phyloP scores from a whole-genome alignment of 2,329 filamentous ascomycete genomes.

The Berkeleyomyces rouxiae region DNA sequence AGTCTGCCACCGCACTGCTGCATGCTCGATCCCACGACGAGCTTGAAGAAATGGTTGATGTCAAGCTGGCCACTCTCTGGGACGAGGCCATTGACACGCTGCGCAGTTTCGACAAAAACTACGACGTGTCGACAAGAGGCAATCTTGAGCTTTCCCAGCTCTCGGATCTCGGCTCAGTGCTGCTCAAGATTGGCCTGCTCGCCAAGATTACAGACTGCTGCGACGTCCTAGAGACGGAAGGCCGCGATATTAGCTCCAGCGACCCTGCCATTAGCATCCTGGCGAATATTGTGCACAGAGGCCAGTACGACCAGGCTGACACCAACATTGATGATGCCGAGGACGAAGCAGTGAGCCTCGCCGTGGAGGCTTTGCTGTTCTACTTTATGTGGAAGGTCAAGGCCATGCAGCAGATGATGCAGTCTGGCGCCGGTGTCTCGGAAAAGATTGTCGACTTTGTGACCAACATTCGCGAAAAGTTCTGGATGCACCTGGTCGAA shows the following conservation, averaged over 20 bases:
- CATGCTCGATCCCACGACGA: constrained; percentile 79
- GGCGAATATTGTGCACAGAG: constrained; percentile 55
- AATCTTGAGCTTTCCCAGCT: constrained; percentile 50
- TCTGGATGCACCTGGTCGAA: constrained; percentile 47
- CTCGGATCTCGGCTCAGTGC: constrained; percentile 52
- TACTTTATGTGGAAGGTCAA: constrained; percentile 93
- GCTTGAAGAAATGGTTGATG: constrained; percentile 68
- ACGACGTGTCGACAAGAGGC: constrained; percentile 54
- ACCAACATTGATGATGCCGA: constrained; percentile 60
- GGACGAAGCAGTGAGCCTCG: constrained; percentile 58
- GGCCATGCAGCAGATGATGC: constrained; percentile 37
- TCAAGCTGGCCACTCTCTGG: constrained; percentile 69
- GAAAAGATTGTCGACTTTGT: constrained; percentile 43
- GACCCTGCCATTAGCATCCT: constrained; percentile 50
- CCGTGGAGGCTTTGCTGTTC: constrained; percentile 61
- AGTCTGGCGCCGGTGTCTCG: constrained; percentile 37
- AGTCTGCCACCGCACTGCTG: constrained; percentile 66
- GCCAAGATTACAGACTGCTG: constrained; percentile 64
- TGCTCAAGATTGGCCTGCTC: constrained; percentile 67
- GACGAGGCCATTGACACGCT: constrained; percentile 65
- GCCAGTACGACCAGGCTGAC: constrained; percentile 50
- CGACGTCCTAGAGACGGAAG: constrained; percentile 51
- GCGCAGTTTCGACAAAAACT: constrained; percentile 51
- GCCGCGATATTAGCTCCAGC: constrained; percentile 30
- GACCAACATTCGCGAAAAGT: constrained; percentile 36